These are phyloP conservation scores for Fusarium sp. DNA, from an alignment of 2,329 filamentous ascomycete species.

Conservation along the genomic window DNA sequence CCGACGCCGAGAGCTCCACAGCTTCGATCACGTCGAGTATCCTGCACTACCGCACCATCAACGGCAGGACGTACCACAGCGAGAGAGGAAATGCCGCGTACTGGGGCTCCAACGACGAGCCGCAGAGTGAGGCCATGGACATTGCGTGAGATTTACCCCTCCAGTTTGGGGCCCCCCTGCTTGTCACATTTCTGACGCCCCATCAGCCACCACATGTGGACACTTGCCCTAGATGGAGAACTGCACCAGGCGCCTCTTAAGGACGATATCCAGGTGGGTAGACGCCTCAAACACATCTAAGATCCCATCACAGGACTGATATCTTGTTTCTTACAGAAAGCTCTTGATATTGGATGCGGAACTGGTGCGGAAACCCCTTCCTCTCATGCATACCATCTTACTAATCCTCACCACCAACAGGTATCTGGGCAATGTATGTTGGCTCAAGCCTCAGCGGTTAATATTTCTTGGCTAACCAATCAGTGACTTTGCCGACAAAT, in stretches of 20 bases:
- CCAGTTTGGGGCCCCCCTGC: background rate
- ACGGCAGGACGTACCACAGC: slow-evolving; percentile 6
- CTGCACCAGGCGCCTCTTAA: slow-evolving; percentile 22
- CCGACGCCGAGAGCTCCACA: slow-evolving; percentile 1
- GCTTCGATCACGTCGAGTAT: slow-evolving; percentile 6
- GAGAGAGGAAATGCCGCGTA: slow-evolving; percentile 7
- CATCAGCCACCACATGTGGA: slow-evolving; percentile 56
- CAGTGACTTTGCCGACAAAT: slow-evolving; percentile 65
- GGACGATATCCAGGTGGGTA: slow-evolving; percentile 12
- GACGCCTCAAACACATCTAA: background rate
- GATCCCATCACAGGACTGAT: too few relatives aligned
- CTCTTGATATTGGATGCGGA: slow-evolving; percentile 27
- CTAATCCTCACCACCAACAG: background rate
- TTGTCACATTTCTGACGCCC: background rate
- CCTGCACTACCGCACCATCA: slow-evolving; percentile 1
- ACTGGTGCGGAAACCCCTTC: slow-evolving; percentile 11
- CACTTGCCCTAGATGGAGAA: slow-evolving; percentile 64
- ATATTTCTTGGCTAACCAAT: slow-evolving; percentile 34
- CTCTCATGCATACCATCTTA: background rate
- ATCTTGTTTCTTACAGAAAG: slow-evolving; percentile 9
- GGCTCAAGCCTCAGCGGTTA: background rate
- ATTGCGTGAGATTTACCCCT: slow-evolving; percentile 40
- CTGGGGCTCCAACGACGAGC: slow-evolving; percentile 50
- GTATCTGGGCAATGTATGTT: slow-evolving; percentile 32
- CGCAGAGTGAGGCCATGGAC: slow-evolving; percentile 52